Conservation (phyloP, 805 yeast genomes). For the Candida verbasci region DNA sequence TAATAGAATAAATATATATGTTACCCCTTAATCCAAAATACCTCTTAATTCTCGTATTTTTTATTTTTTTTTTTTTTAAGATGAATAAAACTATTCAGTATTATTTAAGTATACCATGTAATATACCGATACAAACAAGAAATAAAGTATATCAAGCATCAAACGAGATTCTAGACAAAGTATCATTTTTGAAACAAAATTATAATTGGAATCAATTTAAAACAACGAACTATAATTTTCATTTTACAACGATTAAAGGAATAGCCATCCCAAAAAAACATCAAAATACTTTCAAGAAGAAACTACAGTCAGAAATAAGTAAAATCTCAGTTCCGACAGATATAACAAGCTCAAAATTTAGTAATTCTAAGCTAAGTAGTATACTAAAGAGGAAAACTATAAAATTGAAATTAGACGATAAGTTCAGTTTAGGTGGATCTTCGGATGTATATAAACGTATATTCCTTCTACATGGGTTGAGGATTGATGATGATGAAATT, state of each 20-base stretch:
- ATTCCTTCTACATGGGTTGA: no score
- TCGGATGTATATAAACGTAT: no score
- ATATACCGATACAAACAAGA: not conserved
- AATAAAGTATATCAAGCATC: not conserved
- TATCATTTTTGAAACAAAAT: slow-evolving; percentile 1
- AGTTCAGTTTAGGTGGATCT: no score
- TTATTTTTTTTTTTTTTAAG: no score
- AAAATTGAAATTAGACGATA: no score
- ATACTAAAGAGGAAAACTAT: no score
- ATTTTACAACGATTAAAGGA: slow-evolving; percentile 2
- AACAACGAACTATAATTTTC: not conserved
- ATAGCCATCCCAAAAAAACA: not conserved
- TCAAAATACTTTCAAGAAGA: not conserved
- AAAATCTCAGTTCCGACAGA: not conserved
- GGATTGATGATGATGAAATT: no score
- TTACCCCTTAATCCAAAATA: no score
- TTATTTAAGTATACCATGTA: slow-evolving; percentile 8
- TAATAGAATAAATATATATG: no score
- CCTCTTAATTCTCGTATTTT: no score
- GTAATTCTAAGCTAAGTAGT: no score
- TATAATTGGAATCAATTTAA: not conserved
- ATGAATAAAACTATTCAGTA: not conserved
- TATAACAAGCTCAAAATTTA: not conserved
- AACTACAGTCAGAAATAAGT: not conserved
- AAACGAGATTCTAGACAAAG: not conserved